Evolutionary conservation across 2,329 filamentous ascomycete genomes (phyloP), one percentile per base, ranked within the genome.

Genomic region (Talaromyces sp.): DNA sequence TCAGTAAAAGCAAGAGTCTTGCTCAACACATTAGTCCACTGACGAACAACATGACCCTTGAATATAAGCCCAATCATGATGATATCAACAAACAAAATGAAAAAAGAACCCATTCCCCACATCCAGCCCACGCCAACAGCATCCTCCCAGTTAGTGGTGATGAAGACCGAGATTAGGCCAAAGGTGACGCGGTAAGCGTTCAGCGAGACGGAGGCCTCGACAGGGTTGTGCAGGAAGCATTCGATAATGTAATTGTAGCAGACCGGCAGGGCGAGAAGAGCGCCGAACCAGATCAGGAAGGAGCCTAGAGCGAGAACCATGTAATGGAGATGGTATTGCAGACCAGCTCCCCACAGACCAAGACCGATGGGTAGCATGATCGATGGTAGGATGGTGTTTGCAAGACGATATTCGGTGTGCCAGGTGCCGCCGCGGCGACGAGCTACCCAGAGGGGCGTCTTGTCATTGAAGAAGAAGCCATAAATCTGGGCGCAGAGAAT

Each of bases 401-500:
- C 56, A 15, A 80, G 74, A 11, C 79, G 74, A 64, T 78, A 79
- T 67, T 81, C 79, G 7, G 78, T 75, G 43, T 75, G 74, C 79
- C 78, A 80, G 34, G 69, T 68, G 5, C 76, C 76, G 43, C 69
- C 69, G 47, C 58, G 61, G 1, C 68, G 69, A 10, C 60, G 61
- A 25, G 68, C 70, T 1, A 72, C 49, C 38, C 49, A 62, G 11
- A 72, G 61, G 0, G 71, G 70, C 6, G 70, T 47, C 25, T 65
- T 63, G 58, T 72, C 71, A 27, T 69, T 69, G 63, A 68, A 62
- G 47, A 66, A 68, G 40, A 63, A 65, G 60, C 69, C 66, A 29
- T 65, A 66, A 5, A 75, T 43, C 19, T 76, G 69, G 8, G 66
- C 67, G 58, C 15, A 51, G 34, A 65, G 43, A n/a, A 67, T 63